Evolutionary conservation across 257 asterid genomes (phyloP).

Genomic region (Orobanche coerulescens): DNA sequence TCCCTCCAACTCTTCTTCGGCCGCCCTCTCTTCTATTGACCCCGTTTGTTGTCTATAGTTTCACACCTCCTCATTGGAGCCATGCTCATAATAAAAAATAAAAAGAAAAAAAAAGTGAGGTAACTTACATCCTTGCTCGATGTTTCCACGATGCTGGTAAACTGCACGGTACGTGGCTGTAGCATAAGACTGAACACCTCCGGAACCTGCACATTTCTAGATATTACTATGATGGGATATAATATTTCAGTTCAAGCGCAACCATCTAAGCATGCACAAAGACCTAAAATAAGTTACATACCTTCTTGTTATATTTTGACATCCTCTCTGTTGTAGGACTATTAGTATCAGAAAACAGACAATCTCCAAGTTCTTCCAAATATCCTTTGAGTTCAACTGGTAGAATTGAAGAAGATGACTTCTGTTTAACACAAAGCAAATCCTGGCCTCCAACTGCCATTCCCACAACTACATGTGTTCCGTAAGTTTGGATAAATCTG

Average conservation of each 20-base stretch:
- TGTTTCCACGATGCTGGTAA: slow-evolving; percentile 88
- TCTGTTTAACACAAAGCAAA: slow-evolving; percentile 87
- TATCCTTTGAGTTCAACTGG: slow-evolving; percentile 87
- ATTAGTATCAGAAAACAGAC: slow-evolving; percentile 72
- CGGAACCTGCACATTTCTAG: slow-evolving; percentile 53
- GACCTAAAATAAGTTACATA: slow-evolving; percentile 16
- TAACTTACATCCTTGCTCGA: slow-evolving; percentile 91
- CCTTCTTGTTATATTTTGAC: slow-evolving; percentile 61
- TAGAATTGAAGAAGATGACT: slow-evolving; percentile 70
- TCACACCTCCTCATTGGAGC: too few species aligned
- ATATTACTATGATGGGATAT: slow-evolving; percentile 13
- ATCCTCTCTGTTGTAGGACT: slow-evolving; percentile 69
- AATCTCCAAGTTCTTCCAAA: slow-evolving; percentile 93
- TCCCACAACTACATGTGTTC: slow-evolving; percentile 92
- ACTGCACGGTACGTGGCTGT: slow-evolving; percentile 88
- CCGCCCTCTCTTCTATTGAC: too few species aligned
- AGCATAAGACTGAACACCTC: slow-evolving; percentile 91
- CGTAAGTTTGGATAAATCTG: slow-evolving; percentile 91
- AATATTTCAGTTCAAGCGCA: not conserved
- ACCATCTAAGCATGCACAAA: slow-evolving; percentile 21
- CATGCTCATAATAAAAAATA: too few species aligned
- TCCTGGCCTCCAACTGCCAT: slow-evolving; percentile 99
- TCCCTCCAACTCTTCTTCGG: too few species aligned
- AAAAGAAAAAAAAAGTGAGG: slow-evolving; percentile 15
- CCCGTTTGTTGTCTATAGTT: too few species aligned